Evolutionary conservation across 1,284 basidiomycete species (phyloP).

Genomic region (Naganishia cerealis): DNA sequence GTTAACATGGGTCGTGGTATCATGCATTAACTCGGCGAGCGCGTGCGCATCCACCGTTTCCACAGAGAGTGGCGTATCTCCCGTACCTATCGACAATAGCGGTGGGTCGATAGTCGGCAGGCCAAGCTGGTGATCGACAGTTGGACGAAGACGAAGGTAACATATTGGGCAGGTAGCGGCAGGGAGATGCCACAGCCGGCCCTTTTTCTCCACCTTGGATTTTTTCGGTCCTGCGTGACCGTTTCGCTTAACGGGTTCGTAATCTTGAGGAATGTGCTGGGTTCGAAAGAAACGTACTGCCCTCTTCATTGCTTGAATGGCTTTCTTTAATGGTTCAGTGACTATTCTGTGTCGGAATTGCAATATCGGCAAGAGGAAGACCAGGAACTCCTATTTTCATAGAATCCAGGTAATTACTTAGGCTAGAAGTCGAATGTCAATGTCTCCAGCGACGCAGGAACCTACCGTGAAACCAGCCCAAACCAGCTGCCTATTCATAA

Average conservation of each 20-base stretch:
- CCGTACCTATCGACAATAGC: conserved; percentile 10
- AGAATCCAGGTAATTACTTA: background rate
- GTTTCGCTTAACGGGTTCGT: conserved; percentile 27
- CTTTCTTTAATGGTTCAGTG: conserved; percentile 58
- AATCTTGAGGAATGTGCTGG: conserved; percentile 38
- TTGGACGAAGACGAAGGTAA: conserved; percentile 44
- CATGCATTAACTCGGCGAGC: conserved; percentile 29
- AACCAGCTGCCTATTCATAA: conserved; percentile 98
- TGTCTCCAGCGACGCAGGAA: conserved; percentile 30
- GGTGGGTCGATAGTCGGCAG: conserved; percentile 40
- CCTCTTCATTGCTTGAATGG: conserved; percentile 33
- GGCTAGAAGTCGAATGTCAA: background rate
- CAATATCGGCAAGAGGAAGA: conserved; percentile 86
- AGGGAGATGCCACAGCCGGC: conserved; percentile 47
- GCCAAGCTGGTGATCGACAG: conserved; percentile 36
- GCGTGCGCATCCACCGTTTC: conserved; percentile 26
- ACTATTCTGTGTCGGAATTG: conserved; percentile 60
- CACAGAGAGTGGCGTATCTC: conserved; percentile 25
- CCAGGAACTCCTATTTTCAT: conserved; percentile 78
- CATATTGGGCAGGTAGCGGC: conserved; percentile 55
- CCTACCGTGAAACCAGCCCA: conserved; percentile 96
- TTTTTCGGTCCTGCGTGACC: conserved; percentile 23
- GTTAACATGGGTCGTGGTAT: conserved; percentile 19
- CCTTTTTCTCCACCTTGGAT: conserved; percentile 21
- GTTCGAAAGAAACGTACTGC: conserved; percentile 54